These are phyloP conservation scores for Halenospora varia DNA, from an alignment of 495 filamentous ascomycete genomes.

Conservation along the genomic window DNA sequence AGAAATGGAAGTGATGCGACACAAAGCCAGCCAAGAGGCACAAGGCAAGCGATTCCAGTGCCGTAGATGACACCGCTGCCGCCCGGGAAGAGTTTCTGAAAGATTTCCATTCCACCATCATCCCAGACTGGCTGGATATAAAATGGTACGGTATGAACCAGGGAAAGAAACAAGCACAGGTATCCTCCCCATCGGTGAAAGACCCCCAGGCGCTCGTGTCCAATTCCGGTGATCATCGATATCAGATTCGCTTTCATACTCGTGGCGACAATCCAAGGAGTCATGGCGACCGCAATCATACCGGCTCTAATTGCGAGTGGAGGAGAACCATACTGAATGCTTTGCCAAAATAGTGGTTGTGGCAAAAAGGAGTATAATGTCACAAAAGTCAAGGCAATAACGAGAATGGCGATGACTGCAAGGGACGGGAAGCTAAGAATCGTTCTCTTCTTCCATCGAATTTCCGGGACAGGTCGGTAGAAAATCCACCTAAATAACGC, in stretches of 20 bases:
- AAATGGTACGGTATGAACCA: constrained; percentile 85
- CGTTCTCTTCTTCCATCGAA: constrained; percentile 54
- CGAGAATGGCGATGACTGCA: constrained; percentile 59
- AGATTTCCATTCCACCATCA: constrained; percentile 62
- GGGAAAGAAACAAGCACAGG: constrained; percentile 73
- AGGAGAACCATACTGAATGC: constrained; percentile 79
- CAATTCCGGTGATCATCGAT: constrained; percentile 80
- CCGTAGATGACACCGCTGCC: constrained; percentile 73
- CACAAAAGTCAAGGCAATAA: constrained; percentile 63
- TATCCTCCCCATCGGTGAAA: constrained; percentile 93
- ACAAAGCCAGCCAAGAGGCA: constrained; percentile 76
- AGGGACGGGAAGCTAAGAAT: constrained; percentile 74
- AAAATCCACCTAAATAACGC: constrained; percentile 80
- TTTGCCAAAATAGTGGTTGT: constrained; percentile 79
- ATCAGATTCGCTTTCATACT: constrained; percentile 91
- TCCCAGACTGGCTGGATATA: constrained; percentile 86
- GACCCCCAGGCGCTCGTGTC: constrained; percentile 88
- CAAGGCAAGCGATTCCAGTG: constrained; percentile 82
- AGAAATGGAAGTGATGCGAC: constrained; percentile 74
- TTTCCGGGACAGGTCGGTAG: constrained; percentile 73
- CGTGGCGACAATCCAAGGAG: constrained; percentile 87
- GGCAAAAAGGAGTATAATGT: constrained; percentile 79
- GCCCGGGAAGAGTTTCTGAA: constrained; percentile 57
- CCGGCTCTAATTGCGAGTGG: constrained; percentile 85
- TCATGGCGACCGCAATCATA: constrained; percentile 91